A percentile compares a stretch with the other conserved stretches of the same genome.
Conservation (phyloP, 768 basidiomycete species). For the Gyrodon lividus region DNA sequence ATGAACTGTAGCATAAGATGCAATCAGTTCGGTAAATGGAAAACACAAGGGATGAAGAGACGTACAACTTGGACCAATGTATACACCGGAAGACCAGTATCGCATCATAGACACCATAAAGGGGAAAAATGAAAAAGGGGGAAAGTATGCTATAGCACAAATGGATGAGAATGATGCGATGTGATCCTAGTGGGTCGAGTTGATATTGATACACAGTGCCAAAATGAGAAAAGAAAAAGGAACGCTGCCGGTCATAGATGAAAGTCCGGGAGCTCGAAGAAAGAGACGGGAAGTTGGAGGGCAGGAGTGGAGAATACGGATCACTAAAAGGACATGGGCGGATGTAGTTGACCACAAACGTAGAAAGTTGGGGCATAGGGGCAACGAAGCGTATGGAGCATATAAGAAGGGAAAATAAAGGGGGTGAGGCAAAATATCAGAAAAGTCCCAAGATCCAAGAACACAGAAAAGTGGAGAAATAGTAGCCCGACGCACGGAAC, state of each 20-base stretch:
- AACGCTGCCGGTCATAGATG: background rate
- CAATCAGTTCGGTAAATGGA: slow-evolving; percentile 9
- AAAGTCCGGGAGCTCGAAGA: background rate
- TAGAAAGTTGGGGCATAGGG: slow-evolving; percentile 20
- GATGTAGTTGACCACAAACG: slow-evolving; percentile 25
- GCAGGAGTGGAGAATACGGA: slow-evolving; percentile 16
- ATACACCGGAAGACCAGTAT: slow-evolving; percentile 31
- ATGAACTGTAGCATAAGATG: slow-evolving; percentile 8
- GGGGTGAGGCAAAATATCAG: slow-evolving; percentile 19
- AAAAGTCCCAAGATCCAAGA: slow-evolving; percentile 42
- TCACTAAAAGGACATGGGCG: slow-evolving; percentile 29
- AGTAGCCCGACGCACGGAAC: slow-evolving; percentile 22
- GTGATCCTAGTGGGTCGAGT: slow-evolving; percentile 31
- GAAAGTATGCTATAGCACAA: slow-evolving; percentile 24
- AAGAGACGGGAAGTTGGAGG: slow-evolving; percentile 3
- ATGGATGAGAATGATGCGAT: slow-evolving; percentile 31
- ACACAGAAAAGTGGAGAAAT: slow-evolving; percentile 34
- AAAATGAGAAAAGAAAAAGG: background rate
- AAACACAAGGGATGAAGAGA: background rate
- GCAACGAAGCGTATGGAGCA: slow-evolving; percentile 13
- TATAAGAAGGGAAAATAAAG: slow-evolving; percentile 10
- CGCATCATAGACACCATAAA: slow-evolving; percentile 34
- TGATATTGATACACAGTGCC: slow-evolving; percentile 33
- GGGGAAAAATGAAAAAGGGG: background rate
- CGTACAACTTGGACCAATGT: slow-evolving; percentile 28